Conservation (phyloP, 73 alveolate genomes). For the Paramecium octaurelia region DNA sequence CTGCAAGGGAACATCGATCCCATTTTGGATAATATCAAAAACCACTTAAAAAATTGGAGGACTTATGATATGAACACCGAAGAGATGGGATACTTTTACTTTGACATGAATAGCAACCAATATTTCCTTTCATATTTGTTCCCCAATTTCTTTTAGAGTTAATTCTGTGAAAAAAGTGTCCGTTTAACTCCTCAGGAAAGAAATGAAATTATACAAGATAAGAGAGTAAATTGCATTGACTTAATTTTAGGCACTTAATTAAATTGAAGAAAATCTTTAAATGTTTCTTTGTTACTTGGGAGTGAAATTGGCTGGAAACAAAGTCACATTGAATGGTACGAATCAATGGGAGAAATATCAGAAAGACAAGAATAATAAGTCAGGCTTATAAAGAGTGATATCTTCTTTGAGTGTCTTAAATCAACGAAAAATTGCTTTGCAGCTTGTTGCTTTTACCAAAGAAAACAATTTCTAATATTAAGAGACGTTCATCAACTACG, state of each 20-base stretch:
- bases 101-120: background rate
- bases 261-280: background rate
- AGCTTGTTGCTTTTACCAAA: background rate
- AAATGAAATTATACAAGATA: background rate
- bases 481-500: background rate
- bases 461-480: background rate
- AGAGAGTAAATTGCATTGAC: background rate
- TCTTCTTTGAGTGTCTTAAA: background rate
- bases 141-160: background rate
- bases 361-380: background rate
- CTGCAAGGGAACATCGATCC: background rate
- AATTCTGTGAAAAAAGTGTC: background rate
- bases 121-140: background rate
- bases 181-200: background rate
- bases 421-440: background rate
- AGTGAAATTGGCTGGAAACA: background rate
- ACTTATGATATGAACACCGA: background rate
- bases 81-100: background rate
- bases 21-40: background rate
- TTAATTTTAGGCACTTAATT: background rate
- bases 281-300: background rate
- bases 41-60: background rate
- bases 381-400: background rate
- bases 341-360: background rate
- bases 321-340: background rate